Base-by-base conservation (phyloP, 352 stramenopile species). In the Pythium volutum region DNA sequence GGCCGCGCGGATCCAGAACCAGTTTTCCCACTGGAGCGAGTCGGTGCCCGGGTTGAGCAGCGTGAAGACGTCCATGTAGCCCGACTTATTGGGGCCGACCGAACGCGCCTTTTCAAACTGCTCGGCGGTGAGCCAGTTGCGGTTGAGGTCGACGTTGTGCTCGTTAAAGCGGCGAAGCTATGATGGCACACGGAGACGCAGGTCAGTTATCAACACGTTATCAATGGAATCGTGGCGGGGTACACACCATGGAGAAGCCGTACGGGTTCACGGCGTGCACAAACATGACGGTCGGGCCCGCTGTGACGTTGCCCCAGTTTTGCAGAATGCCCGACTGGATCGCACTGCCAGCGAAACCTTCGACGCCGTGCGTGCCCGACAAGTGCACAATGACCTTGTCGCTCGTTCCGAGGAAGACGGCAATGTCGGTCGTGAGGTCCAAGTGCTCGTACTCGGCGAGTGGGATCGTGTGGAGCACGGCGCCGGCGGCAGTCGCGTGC, bases 111-210 rank as follows among this genome's bases (percentile, higher is more conserved):
- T 53, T 29, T 77, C 51, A 58, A 90, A 95, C 45, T 84, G 64
- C 18, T 76, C 67, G 0, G 58, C 54, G 27, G 59, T 81, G 27
- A 98, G 74, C 50, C 73, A 93, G 74, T 98, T 98, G 33, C 92
- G 81, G 70, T 98, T 98, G 42, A 98, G 74, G 70, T 98, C 93
- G 20, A 98, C 89, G 66, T 97, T 97, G 62, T 97, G 74, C 68
- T 98, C 93, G 64, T 98, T 98, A 45, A 87, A 89, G 16, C 93
- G 78, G 26, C 94, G 79, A 20, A 97, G 76, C 69, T 78, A 58
- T 15, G 51, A 43, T 9, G 14, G 56, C 16, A 22, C 49, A 36
- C 18, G 39, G 16, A 47, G 31, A 27, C 12, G n/a, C 12, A n/a
- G 2, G 27, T 18, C 9, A 10, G 18, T 46, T 10, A 54, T 31